A percentile compares a stretch with the other conserved stretches of the same genome.
These are phyloP conservation scores for Peronospora belbahrii DNA, from an alignment of 352 stramenopile species.

Conservation along the genomic window DNA sequence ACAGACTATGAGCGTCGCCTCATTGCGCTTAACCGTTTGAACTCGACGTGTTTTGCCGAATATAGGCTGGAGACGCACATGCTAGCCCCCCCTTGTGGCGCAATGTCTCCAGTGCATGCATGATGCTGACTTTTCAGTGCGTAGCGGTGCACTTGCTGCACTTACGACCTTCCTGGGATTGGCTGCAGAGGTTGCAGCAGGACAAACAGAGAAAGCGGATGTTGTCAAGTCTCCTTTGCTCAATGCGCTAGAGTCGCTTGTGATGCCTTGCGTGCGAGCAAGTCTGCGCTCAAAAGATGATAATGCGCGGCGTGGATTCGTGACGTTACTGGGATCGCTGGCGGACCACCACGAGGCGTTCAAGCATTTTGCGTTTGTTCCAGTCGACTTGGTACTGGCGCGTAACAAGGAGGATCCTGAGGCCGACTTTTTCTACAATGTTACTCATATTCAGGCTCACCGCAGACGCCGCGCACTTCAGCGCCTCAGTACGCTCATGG, in stretches of 20 bases:
- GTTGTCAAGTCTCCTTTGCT: conserved; percentile 38
- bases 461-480: conserved; percentile 89
- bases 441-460: conserved; percentile 98
- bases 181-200: conserved; percentile 27
- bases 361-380: conserved; percentile 50
- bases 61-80: conserved; percentile 53
- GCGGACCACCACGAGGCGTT: conserved; percentile 37
- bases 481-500: conserved; percentile 84
- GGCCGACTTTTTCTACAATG: conserved; percentile 98
- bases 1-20: conserved; percentile 79
- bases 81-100: conserved; percentile 65
- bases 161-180: conserved; percentile 51
- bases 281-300: conserved; percentile 75
- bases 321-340: conserved; percentile 71
- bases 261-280: conserved; percentile 83
- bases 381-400: conserved; percentile 55
- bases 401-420: conserved; percentile 86
- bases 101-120: conserved; percentile 82
- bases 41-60: conserved; percentile 48
- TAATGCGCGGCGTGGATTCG: conserved; percentile 76
- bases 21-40: conserved; percentile 62
- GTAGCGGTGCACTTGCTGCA: conserved; percentile 52
- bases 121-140: conserved; percentile 78
- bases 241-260: conserved; percentile 77
- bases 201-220: conserved; percentile 9